phyloP scores from a whole-genome alignment of 495 filamentous ascomycete species.

The Penicillium robsamsonii region DNA sequence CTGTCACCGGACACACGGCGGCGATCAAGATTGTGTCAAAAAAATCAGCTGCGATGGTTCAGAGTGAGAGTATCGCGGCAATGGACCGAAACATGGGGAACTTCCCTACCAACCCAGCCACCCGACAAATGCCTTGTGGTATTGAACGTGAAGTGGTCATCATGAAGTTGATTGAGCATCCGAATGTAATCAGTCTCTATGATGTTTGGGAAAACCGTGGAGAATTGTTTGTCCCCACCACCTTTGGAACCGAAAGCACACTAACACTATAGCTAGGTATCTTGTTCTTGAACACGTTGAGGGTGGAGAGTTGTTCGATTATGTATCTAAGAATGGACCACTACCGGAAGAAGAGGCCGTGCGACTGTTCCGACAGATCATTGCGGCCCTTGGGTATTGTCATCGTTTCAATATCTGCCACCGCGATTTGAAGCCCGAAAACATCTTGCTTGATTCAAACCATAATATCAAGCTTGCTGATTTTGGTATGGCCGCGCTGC shows the following conservation, averaged over 20 bases:
- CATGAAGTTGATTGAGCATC: constrained; percentile 93
- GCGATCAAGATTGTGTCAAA: constrained; percentile 94
- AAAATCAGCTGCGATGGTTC: constrained; percentile 63
- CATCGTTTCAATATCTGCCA: constrained; percentile 94
- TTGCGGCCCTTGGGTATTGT: constrained; percentile 86
- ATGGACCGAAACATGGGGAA: constrained; percentile 59
- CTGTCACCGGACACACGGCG: constrained; percentile 67
- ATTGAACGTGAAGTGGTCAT: constrained; percentile 93
- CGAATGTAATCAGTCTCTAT: constrained; percentile 83
- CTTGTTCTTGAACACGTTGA: constrained; percentile 95
- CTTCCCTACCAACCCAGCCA: constrained; percentile 32
- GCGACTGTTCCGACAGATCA: constrained; percentile 85
- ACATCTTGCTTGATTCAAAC: constrained; percentile 76
- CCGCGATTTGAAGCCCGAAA: constrained; percentile 95
- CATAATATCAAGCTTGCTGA: constrained; percentile 87
- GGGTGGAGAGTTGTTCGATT: constrained; percentile 84
- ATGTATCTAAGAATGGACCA: constrained; percentile 64
- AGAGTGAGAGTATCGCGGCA: constrained; percentile 72
- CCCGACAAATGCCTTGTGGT: constrained; percentile 72
- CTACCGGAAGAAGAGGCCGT: constrained; percentile 78
- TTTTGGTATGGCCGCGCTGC: constrained; percentile 95
- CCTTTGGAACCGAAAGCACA: constrained; percentile 34
- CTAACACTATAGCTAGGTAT: constrained; percentile 57
- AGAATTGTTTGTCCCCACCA: constrained; percentile 61
- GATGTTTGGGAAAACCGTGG: constrained; percentile 96